Conservation (phyloP, 2,329 filamentous ascomycete species). For the Ascochyta lentis region DNA sequence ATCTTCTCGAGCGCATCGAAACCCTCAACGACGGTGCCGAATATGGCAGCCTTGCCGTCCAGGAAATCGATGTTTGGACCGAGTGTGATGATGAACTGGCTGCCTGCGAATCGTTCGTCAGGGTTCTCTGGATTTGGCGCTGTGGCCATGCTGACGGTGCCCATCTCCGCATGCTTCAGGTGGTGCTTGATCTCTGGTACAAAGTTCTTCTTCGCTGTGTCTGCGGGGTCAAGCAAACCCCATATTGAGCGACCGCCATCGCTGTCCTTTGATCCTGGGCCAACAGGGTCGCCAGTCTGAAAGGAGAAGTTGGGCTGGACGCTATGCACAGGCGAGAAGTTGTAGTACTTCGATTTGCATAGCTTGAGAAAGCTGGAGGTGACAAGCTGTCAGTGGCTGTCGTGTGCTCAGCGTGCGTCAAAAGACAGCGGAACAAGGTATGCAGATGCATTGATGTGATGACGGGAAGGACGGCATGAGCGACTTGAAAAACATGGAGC, state of each 20-base stretch:
- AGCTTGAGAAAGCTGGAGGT: slow-evolving; percentile 87
- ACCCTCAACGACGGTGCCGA: slow-evolving; percentile 93
- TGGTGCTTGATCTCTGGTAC: slow-evolving; percentile 84
- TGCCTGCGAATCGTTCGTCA: slow-evolving; percentile 81
- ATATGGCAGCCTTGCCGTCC: slow-evolving; percentile 92
- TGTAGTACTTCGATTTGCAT: slow-evolving; percentile 99
- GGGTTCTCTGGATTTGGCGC: slow-evolving; percentile 76
- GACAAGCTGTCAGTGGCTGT: slow-evolving; percentile 59
- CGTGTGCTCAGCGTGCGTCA: slow-evolving; percentile 60
- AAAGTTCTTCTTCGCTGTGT: slow-evolving; percentile 75
- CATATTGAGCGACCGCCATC: slow-evolving; percentile 95
- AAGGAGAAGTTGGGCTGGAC: slow-evolving; percentile 96
- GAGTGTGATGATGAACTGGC: slow-evolving; percentile 92
- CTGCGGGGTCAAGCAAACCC: slow-evolving; percentile 72
- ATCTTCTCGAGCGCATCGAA: slow-evolving; percentile 95
- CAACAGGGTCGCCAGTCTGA: slow-evolving; percentile 93
- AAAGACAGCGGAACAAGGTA: slow-evolving; percentile 35
- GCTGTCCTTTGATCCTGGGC: slow-evolving; percentile 80
- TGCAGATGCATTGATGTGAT: slow-evolving; percentile 26
- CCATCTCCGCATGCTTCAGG: slow-evolving; percentile 85
- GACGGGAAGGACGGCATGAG: slow-evolving; percentile 28
- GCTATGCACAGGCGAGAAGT: slow-evolving; percentile 90
- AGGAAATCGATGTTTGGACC: slow-evolving; percentile 89
- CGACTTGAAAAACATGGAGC: slow-evolving; percentile 13
- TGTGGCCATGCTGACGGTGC: slow-evolving; percentile 98